A percentile compares a stretch with the other conserved stretches of the same genome.
These are phyloP conservation scores for Dactylella cylindrospora DNA, from an alignment of 2,329 filamentous ascomycete species.

Conservation along the genomic window DNA sequence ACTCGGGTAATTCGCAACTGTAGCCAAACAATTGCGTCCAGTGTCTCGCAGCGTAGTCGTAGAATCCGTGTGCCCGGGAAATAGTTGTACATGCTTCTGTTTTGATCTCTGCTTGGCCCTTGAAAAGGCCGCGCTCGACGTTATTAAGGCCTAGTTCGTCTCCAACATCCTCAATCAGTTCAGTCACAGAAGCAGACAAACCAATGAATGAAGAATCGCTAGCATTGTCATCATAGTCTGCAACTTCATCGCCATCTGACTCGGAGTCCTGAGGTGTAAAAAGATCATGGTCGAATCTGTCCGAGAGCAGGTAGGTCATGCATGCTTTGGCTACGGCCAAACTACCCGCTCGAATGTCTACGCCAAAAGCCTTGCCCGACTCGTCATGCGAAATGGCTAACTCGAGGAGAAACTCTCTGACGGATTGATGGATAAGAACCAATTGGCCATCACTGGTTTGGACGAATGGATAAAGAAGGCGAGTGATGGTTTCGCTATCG, in stretches of 20 bases:
- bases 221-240: neutral
- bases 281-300: constrained; percentile 1
- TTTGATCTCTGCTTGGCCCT: neutral
- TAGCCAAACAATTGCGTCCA: constrained; percentile 6
- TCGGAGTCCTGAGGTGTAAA: too few relatives aligned
- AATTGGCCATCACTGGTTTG: neutral
- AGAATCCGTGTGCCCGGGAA: neutral
- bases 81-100: constrained; percentile 1
- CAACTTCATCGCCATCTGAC: neutral
- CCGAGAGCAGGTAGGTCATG: constrained; percentile 14
- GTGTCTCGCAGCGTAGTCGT: constrained; percentile 17
- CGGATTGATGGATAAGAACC: constrained; percentile 3
- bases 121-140: neutral
- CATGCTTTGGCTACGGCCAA: constrained; percentile 2
- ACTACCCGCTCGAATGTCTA: constrained; percentile 1
- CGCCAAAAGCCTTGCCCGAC: neutral
- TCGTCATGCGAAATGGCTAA: neutral
- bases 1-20: neutral
- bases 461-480: constrained; percentile 6
- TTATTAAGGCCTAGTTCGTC: neutral
- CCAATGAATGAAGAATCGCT: neutral
- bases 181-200: neutral
- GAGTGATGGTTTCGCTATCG: neutral
- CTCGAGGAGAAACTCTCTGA: constrained; percentile 12
- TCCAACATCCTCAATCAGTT: neutral